Evolutionary conservation across 345 rosid genomes (phyloP).

Genomic region (Sonneratia alba): DNA sequence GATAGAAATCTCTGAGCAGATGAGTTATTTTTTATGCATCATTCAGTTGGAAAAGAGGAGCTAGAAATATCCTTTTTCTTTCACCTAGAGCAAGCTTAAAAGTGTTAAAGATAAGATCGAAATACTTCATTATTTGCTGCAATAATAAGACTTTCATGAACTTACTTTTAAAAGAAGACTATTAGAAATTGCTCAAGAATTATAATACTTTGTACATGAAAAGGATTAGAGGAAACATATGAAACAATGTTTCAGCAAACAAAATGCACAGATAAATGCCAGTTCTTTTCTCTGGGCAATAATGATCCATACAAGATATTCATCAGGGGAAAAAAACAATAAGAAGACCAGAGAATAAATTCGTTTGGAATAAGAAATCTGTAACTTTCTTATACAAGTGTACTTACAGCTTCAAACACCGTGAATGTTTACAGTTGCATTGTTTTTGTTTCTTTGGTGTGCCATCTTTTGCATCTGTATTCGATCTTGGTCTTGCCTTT

Average conservation of each 20-base stretch:
- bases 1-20: too few species aligned
- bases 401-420: constrained; percentile 91
- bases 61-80: background rate
- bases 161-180: background rate
- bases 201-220: background rate
- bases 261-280: background rate
- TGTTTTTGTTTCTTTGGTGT: constrained; percentile 94
- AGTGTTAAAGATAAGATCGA: background rate
- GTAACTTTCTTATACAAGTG: constrained; percentile 3
- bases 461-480: constrained; percentile 66
- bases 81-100: background rate
- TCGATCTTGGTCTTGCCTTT: constrained; percentile 52
- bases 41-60: too few species aligned
- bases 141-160: background rate
- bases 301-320: too few species aligned
- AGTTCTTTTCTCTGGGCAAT: too few species aligned
- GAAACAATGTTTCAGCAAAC: background rate
- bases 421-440: constrained; percentile 96
- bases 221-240: background rate
- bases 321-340: too few species aligned
- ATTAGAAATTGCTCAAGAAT: background rate
- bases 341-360: too few species aligned
- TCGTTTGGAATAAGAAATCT: background rate
- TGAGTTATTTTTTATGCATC: too few species aligned
- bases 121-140: background rate